A percentile compares a stretch with the other conserved stretches of the same genome.
These are phyloP conservation scores for Pisolithus sp. DNA, from an alignment of 768 basidiomycete genomes.

Conservation along the genomic window DNA sequence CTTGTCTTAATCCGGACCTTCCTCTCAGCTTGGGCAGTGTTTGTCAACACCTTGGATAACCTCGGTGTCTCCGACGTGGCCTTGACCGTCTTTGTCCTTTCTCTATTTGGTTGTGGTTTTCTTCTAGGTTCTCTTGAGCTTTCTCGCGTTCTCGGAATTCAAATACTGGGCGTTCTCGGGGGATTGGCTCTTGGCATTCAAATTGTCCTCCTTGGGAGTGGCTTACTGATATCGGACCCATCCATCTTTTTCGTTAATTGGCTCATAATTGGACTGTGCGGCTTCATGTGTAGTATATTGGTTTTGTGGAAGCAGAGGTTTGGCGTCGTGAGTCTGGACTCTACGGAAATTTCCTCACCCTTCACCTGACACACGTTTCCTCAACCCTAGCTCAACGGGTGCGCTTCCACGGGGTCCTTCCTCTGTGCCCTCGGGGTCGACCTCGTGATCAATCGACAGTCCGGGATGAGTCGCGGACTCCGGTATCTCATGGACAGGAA, in stretches of 20 bases:
- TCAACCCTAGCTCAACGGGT: constrained; percentile 34
- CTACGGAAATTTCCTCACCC: not conserved
- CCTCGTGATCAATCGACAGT: constrained; percentile 49
- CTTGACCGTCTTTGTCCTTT: constrained; percentile 43
- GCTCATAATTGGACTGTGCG: constrained; percentile 45
- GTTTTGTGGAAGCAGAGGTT: constrained; percentile 41
- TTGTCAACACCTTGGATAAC: constrained; percentile 48
- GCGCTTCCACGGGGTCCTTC: constrained; percentile 59
- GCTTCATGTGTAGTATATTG: constrained; percentile 33
- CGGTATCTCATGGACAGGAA: constrained; percentile 62
- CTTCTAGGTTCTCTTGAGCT: constrained; percentile 48
- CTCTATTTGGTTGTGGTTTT: constrained; percentile 46
- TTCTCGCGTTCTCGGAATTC: constrained; percentile 41
- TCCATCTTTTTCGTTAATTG: constrained; percentile 41
- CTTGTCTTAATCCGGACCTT: constrained; percentile 1
- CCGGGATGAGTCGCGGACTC: constrained; percentile 58
- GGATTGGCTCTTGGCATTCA: constrained; percentile 55
- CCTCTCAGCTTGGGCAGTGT: constrained; percentile 52
- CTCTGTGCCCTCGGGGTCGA: constrained; percentile 51
- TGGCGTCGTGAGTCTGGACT: constrained; percentile 40
- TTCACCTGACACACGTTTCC: not conserved
- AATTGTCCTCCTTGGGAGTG: constrained; percentile 42
- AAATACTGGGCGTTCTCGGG: constrained; percentile 42
- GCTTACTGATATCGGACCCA: constrained; percentile 38
- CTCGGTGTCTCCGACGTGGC: constrained; percentile 46